Base-by-base conservation (phyloP, 345 rosid species). In the Schrenkiella parvula region DNA sequence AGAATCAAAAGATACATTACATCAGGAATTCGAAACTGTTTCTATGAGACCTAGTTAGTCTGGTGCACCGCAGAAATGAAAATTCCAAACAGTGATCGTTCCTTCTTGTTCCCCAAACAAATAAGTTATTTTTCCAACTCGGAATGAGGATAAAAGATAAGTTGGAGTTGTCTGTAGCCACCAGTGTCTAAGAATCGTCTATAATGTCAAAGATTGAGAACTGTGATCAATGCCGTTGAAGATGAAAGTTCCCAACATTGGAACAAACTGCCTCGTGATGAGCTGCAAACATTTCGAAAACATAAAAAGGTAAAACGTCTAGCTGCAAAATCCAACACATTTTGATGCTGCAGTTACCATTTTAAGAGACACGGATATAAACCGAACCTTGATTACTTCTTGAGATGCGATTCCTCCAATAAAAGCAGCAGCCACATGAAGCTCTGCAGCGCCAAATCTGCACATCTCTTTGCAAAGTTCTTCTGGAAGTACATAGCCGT, bases 151-250 rank as follows among this genome's bases (percentile, higher is more conserved):
- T 80, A 79, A 76, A 88, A 25, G 95, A 87, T 11, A 32, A 9
- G 64, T 43, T 13, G 58, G 65, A 44, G 48, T 64, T 44, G 42
- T 34, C 58, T 5, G 25, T 17, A 55, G 66, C 59, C 59, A 59
- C 69, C 68, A 61, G 22, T 48, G 52, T 19, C 35, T 13, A 65
- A 74, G 56, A 68, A 58, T 74, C 60, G 62, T 59, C 65, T 80
- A 91, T 44, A 91, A 76, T 4, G 68, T 70, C 80, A 93, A 77
- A 43, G 89, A 71, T 59, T 87, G 93, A 59, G 97, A 95, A 79
- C 78, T 91, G 77, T 95, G 99, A 80, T 95, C 96, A 28, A 95
- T 88, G 79, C 98, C 97, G 31, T 86, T 82, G 87, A 92, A 95
- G 66, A 88, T 79, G 81, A 78, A 88, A 22, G 96, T 89, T 68